A percentile compares a stretch with the other conserved stretches of the same genome.
Conservation (phyloP, 495 filamentous ascomycete genomes). For the Cetradonia linearis region DNA sequence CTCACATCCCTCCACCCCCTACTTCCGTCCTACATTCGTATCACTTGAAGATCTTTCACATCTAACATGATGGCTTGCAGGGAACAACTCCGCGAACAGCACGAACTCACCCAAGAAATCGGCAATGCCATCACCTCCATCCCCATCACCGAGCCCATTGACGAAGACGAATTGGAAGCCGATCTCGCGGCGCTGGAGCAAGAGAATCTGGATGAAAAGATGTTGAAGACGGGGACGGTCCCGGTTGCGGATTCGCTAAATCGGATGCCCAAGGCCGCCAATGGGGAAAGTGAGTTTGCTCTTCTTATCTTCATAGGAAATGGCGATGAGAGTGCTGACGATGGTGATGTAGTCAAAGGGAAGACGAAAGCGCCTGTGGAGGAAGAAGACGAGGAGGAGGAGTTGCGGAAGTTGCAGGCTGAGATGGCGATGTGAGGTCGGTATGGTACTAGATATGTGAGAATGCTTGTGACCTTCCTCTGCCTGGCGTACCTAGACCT, state of each 20-base stretch:
- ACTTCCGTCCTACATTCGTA: neutral
- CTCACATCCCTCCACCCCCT: neutral
- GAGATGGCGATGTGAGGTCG: constrained; percentile 85
- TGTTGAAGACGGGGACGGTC: constrained; percentile 78
- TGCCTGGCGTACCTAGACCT: neutral
- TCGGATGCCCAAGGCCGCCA: constrained; percentile 59
- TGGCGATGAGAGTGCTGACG: constrained; percentile 19
- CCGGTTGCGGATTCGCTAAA: constrained; percentile 61
- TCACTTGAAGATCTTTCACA: neutral
- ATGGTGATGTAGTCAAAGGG: constrained; percentile 35
- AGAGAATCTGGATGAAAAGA: constrained; percentile 81
- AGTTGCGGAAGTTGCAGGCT: constrained; percentile 84
- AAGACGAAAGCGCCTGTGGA: constrained; percentile 52
- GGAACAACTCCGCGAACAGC: constrained; percentile 88
- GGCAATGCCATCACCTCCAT: constrained; percentile 67
- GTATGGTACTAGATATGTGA: neutral
- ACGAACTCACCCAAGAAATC: constrained; percentile 87
- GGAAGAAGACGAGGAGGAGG: constrained; percentile 92
- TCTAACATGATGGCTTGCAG: constrained; percentile 35
- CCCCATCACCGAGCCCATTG: constrained; percentile 58
- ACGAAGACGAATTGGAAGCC: constrained; percentile 77
- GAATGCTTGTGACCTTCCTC: neutral
- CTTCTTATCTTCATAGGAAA: constrained; percentile 1
- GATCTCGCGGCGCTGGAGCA: constrained; percentile 73
- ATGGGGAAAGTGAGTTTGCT: constrained; percentile 58